Percentiles rank a stretch among this genome's conserved stretches.
Evolutionary conservation across 2,329 filamentous ascomycete genomes (phyloP).

Genomic region (Pseudopyrenochaeta lycopersici): DNA sequence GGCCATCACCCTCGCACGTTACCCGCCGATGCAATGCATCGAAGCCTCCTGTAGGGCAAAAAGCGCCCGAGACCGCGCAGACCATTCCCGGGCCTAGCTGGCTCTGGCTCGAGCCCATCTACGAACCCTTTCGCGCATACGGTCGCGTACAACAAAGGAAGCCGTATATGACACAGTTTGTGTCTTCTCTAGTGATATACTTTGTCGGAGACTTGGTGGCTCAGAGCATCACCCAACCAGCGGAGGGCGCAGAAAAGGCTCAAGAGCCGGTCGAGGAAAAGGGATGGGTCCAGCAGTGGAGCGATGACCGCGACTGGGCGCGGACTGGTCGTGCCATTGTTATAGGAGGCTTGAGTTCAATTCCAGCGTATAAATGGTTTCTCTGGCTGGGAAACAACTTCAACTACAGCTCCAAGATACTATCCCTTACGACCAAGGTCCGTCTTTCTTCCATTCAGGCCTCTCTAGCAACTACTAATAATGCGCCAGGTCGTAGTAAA

Average conservation of each 20-base stretch:
- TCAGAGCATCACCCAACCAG: slow-evolving; percentile 65
- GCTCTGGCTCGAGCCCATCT: slow-evolving; percentile 58
- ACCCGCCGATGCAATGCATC: slow-evolving; percentile 28
- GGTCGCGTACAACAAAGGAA: slow-evolving; percentile 73
- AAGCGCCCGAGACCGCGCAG: slow-evolving; percentile 23
- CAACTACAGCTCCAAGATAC: slow-evolving; percentile 78
- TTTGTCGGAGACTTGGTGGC: slow-evolving; percentile 80
- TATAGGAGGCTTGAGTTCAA: slow-evolving; percentile 76
- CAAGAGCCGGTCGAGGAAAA: slow-evolving; percentile 29
- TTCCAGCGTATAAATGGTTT: slow-evolving; percentile 86
- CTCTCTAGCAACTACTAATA: slow-evolving; percentile 3
- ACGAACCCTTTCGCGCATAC: slow-evolving; percentile 64
- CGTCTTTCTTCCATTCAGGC: neutral
- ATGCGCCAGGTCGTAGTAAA: slow-evolving; percentile 70
- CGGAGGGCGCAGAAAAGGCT: slow-evolving; percentile 18
- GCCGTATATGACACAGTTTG: slow-evolving; percentile 82
- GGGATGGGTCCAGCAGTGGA: slow-evolving; percentile 50
- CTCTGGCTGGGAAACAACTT: slow-evolving; percentile 82
- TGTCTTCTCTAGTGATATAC: slow-evolving; percentile 79
- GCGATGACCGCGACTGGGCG: slow-evolving; percentile 55
- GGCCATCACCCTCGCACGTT: slow-evolving; percentile 17
- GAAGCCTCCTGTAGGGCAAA: slow-evolving; percentile 27
- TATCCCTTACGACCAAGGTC: slow-evolving; percentile 76
- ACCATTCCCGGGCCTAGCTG: slow-evolving; percentile 55
- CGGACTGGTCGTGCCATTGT: slow-evolving; percentile 76